Evolutionary conservation across 352 stramenopile species (phyloP).

Genomic region (Phytophthora nicotianae): DNA sequence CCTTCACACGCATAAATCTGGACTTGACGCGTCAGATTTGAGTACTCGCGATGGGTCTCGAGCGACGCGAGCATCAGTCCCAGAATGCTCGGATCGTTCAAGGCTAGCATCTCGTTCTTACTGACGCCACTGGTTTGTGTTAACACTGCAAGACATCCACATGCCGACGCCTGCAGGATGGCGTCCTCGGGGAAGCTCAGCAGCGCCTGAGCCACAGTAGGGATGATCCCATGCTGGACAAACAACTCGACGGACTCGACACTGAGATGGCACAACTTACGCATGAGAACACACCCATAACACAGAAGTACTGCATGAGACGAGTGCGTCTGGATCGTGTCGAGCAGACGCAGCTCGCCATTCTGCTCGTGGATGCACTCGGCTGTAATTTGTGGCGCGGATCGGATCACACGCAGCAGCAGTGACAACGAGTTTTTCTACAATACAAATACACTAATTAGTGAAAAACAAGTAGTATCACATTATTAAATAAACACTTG

Average conservation of each 20-base stretch:
- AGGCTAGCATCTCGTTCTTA: constrained; percentile 66
- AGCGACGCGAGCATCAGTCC: constrained; percentile 55
- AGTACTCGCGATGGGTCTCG: constrained; percentile 65
- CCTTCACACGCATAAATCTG: constrained; percentile 84
- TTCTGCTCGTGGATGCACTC: constrained; percentile 68
- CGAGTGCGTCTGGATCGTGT: constrained; percentile 59
- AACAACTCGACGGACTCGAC: constrained; percentile 68
- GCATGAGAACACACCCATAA: constrained; percentile 77
- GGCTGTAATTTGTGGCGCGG: constrained; percentile 65
- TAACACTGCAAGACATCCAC: constrained; percentile 62
- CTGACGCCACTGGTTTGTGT: constrained; percentile 60
- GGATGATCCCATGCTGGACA: constrained; percentile 64
- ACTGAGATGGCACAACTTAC: constrained; percentile 76
- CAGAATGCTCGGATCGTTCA: constrained; percentile 44
- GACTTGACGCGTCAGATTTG: constrained; percentile 75
- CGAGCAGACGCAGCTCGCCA: constrained; percentile 58
- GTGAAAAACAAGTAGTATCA: too few species aligned
- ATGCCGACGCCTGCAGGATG: constrained; percentile 71
- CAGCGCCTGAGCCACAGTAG: constrained; percentile 51
- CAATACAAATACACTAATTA: neutral
- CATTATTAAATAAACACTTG: too few species aligned
- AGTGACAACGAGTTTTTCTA: constrained; percentile 76
- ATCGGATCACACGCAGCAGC: constrained; percentile 64
- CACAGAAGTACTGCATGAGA: constrained; percentile 75
- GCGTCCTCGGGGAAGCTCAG: constrained; percentile 65